phyloP scores from a whole-genome alignment of 208 protist species.

The Cochliopodium minus region DNA sequence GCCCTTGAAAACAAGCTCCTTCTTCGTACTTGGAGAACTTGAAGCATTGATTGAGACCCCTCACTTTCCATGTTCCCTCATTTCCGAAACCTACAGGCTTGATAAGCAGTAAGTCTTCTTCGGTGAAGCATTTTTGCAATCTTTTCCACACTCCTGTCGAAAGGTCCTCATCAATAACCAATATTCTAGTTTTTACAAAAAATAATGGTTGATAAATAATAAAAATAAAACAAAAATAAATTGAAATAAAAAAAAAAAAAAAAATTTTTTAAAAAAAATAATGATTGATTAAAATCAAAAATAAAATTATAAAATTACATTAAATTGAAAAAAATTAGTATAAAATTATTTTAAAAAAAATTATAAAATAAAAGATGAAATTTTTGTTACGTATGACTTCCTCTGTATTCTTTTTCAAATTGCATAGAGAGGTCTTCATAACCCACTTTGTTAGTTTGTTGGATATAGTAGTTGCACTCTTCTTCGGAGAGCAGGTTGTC shows the following conservation, averaged over 20 bases:
- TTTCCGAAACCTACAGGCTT: constrained; percentile 21
- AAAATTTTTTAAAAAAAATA: no score
- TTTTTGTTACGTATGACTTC: no score
- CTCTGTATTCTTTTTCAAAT: constrained; percentile 13
- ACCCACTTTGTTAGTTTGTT: background rate
- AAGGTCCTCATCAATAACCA: background rate
- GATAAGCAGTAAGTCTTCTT: background rate
- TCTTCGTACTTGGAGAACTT: constrained; percentile 13
- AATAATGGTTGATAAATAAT: no score
- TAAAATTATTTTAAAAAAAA: no score
- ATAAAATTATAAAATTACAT: no score
- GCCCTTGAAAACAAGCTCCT: constrained; percentile 11
- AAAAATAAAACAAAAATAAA: no score
- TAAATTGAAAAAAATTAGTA: no score
- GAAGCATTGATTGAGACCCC: constrained; percentile 16
- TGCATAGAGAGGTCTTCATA: constrained; percentile 6
- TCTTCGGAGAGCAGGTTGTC: background rate
- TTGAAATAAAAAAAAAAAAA: no score
- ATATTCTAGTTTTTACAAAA: no score
- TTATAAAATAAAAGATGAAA: no score
- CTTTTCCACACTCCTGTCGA: constrained; percentile 10
- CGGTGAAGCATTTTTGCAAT: background rate
- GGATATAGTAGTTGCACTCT: background rate
- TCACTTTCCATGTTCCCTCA: constrained; percentile 13
- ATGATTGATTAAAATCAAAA: no score